Base-by-base conservation (phyloP, 2,329 filamentous ascomycete species). In the Thermoascus crustaceus region DNA sequence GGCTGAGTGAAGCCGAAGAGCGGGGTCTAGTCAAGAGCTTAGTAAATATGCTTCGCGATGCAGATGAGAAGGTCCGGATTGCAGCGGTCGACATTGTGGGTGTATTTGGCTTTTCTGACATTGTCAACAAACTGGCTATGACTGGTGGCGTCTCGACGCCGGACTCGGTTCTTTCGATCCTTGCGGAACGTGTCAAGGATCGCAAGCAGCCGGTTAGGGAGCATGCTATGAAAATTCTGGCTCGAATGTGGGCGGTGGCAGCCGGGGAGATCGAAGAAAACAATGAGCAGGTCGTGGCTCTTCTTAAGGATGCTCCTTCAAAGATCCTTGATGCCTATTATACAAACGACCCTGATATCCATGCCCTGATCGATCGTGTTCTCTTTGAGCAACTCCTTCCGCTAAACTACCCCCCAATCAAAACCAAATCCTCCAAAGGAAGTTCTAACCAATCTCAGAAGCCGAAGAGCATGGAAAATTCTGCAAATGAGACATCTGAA, bases 241-340 rank as follows among this genome's bases (percentile, higher is more conserved):
- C 78, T 7, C 85, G 80, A 42, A 79, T 96, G 18, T 98, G 91
- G 91, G 88, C 85, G n/a, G 88, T 93, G 11, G 89, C 85, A 8
- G 78, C 81, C 11, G 85, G 86, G 11, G 88, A 94, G 50, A 83
- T 98, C 48, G 79, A 85, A 16, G 77, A 82, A 34, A 85, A 85
- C 9, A 82, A 89, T 49, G 85, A 94, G 47, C 68, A 73, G 11
- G 81, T 94, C 13, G 75, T 73, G 8, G 68, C 76, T 7, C 74
- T 89, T n/a, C 68, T 98, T 8, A 82, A 80, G 5, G 80, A 80
- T 16, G 86, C 93, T 24, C 89, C 91, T 2, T 82, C 82, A 1
- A 82, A 78, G 42, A 86, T 98, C 29, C 78, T 95, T 43, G 86
- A 87, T 53, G 81, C 82, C 0, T 88, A 82, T 52, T 98, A 94